Percentiles rank a stretch among this genome's conserved stretches.
These are phyloP conservation scores for Spizellomyces sp. DNA, from an alignment of 192 early-diverging fungal genomes.

Conservation along the genomic window DNA sequence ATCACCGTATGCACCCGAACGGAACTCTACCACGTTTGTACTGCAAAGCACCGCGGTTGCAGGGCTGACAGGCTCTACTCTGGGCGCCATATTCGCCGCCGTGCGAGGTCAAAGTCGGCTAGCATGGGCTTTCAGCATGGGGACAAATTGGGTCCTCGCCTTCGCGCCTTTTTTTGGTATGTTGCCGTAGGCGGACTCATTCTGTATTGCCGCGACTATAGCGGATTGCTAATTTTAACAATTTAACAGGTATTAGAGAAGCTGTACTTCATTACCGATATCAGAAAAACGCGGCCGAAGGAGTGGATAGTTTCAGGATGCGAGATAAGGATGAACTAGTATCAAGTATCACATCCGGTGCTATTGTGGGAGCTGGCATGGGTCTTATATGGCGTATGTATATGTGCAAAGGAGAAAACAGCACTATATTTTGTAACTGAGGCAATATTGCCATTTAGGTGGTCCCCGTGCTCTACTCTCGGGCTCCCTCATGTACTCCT, in stretches of 20 bases:
- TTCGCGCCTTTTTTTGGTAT: constrained; percentile 49
- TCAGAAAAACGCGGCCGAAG: constrained; percentile 19
- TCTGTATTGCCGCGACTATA: background rate
- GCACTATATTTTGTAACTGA: background rate
- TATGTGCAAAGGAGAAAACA: constrained; percentile 3
- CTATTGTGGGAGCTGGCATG: constrained; percentile 39
- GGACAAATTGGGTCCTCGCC: constrained; percentile 44
- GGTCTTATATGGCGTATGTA: constrained; percentile 40
- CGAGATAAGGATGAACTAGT: constrained; percentile 46
- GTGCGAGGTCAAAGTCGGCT: constrained; percentile 28
- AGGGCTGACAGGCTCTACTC: constrained; percentile 21
- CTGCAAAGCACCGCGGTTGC: constrained; percentile 20
- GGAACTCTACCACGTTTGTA: constrained; percentile 11
- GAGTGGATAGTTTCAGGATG: constrained; percentile 19
- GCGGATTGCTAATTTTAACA: background rate
- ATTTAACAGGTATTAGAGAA: constrained; percentile 30
- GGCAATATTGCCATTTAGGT: constrained; percentile 24
- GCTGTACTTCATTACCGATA: constrained; percentile 39
- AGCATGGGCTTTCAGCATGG: constrained; percentile 46
- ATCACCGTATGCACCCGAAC: background rate
- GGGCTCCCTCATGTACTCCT: constrained; percentile 41
- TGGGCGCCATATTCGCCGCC: constrained; percentile 23
- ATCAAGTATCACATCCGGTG: constrained; percentile 33
- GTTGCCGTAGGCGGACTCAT: background rate
- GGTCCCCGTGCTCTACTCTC: constrained; percentile 37